Conservation (phyloP, 1,284 basidiomycete species). For the Trametes versicolor region DNA sequence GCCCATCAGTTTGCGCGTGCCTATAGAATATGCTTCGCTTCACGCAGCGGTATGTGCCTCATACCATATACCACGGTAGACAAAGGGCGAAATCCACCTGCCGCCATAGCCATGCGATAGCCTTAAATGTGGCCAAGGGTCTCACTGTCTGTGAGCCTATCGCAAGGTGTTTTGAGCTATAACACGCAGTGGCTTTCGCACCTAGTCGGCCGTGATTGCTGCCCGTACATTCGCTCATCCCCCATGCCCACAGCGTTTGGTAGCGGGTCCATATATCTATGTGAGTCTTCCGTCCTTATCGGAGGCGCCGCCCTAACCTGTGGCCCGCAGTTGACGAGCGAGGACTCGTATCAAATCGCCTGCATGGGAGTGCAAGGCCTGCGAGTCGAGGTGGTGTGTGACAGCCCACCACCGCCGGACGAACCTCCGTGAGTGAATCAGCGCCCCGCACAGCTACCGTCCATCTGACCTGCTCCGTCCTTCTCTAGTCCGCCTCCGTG, state of each 20-base stretch:
- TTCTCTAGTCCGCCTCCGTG: conserved; percentile 71
- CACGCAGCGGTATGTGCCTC: conserved; percentile 73
- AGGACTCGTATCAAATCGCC: conserved; percentile 87
- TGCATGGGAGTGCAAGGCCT: conserved; percentile 80
- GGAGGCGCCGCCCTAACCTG: conserved; percentile 21
- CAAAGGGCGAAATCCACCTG: too few relatives aligned
- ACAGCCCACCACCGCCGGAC: conserved; percentile 77
- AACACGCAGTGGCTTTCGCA: too few relatives aligned
- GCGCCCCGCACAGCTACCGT: not conserved
- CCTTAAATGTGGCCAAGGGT: too few relatives aligned
- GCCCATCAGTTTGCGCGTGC: conserved; percentile 75
- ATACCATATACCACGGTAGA: not conserved
- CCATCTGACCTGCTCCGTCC: conserved; percentile 25
- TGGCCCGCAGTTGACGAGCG: conserved; percentile 68
- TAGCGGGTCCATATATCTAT: conserved; percentile 81
- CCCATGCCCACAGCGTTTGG: conserved; percentile 64
- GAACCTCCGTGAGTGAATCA: conserved; percentile 74
- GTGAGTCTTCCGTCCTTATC: conserved; percentile 51
- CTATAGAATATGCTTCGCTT: conserved; percentile 83
- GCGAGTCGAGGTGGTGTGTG: conserved; percentile 83
- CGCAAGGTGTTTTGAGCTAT: too few relatives aligned
- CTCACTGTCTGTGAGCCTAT: too few relatives aligned
- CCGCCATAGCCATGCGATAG: too few relatives aligned
- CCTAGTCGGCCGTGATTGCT: too few relatives aligned
- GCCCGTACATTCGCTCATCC: not conserved